These are phyloP conservation scores for Lecanicillium sp. DNA, from an alignment of 2,329 filamentous ascomycete genomes.

Conservation along the genomic window DNA sequence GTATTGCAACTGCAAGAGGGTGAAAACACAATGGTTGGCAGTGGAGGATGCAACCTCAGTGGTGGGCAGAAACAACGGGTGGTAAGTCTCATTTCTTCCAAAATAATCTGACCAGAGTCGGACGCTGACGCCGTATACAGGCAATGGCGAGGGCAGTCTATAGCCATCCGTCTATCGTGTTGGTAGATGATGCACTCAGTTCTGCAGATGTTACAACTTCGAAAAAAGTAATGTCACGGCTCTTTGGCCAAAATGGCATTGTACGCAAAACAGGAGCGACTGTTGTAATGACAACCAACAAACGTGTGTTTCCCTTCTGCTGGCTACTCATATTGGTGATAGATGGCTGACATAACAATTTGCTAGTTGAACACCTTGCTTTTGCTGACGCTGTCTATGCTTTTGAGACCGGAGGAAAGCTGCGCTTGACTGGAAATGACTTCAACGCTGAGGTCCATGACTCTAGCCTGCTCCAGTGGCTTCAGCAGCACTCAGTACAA, in stretches of 20 bases:
- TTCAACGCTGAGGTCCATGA: no score
- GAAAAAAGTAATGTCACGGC: slow-evolving; percentile 7
- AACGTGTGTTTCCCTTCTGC: neutral
- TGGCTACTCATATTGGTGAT: no score
- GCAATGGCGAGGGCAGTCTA: slow-evolving; percentile 77
- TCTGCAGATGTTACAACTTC: slow-evolving; percentile 9
- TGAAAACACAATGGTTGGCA: slow-evolving; percentile 9
- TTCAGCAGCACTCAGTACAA: no score
- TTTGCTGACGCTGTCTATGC: slow-evolving; percentile 6
- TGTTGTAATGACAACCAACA: slow-evolving; percentile 9
- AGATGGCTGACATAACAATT: no score
- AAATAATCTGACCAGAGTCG: neutral
- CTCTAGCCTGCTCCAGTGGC: no score
- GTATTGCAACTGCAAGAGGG: slow-evolving; percentile 17
- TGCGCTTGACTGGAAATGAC: slow-evolving; percentile 4
- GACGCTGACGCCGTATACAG: neutral
- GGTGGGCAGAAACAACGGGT: slow-evolving; percentile 17
- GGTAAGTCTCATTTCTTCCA: slow-evolving; percentile 2
- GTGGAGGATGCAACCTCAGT: slow-evolving; percentile 12
- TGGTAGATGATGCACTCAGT: slow-evolving; percentile 60
- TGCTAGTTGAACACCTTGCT: slow-evolving; percentile 4
- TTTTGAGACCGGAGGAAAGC: slow-evolving; percentile 3
- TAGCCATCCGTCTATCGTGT: slow-evolving; percentile 77
- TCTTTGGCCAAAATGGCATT: slow-evolving; percentile 12
- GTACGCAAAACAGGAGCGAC: slow-evolving; percentile 12